These are phyloP conservation scores for Russula griseocarnosa DNA, from an alignment of 768 basidiomycete species.

Conservation along the genomic window DNA sequence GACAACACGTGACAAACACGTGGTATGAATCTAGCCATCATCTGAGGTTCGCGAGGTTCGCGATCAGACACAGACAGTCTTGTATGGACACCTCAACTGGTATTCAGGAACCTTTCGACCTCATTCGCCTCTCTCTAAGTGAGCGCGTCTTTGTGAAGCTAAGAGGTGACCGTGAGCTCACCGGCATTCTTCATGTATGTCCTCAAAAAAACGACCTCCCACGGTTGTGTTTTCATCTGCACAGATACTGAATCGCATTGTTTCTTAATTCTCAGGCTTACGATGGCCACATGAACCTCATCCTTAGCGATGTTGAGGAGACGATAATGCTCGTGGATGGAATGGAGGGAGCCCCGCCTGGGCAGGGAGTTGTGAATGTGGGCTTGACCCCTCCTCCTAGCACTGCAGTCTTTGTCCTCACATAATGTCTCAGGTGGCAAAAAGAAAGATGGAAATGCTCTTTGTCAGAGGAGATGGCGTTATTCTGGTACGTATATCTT, in stretches of 20 bases:
- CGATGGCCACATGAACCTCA: conserved; percentile 99
- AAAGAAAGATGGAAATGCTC: conserved; percentile 95
- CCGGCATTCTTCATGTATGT: conserved; percentile 87
- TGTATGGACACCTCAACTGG: conserved; percentile 68
- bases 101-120: conserved; percentile 95
- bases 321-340: conserved; percentile 93
- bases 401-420: neutral
- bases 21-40: neutral
- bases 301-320: conserved; percentile 96
- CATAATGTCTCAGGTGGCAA: conserved; percentile 60
- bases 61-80: neutral
- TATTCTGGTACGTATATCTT: conserved; percentile 59
- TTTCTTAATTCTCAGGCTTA: conserved; percentile 64
- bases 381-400: conserved; percentile 26
- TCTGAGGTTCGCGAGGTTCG: too few relatives aligned
- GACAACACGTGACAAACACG: conserved; percentile 18
- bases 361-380: conserved; percentile 64
- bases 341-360: conserved; percentile 57
- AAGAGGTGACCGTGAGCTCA: conserved; percentile 87
- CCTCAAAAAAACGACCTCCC: conserved; percentile 10
- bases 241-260: conserved; percentile 22
- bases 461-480: conserved; percentile 98
- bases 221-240: conserved; percentile 17
- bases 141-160: conserved; percentile 99
- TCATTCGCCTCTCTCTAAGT: conserved; percentile 91